A percentile compares a stretch with the other conserved stretches of the same genome.
These are phyloP conservation scores for Solanum tarijense DNA, from an alignment of 257 asterid species.

Conservation along the genomic window DNA sequence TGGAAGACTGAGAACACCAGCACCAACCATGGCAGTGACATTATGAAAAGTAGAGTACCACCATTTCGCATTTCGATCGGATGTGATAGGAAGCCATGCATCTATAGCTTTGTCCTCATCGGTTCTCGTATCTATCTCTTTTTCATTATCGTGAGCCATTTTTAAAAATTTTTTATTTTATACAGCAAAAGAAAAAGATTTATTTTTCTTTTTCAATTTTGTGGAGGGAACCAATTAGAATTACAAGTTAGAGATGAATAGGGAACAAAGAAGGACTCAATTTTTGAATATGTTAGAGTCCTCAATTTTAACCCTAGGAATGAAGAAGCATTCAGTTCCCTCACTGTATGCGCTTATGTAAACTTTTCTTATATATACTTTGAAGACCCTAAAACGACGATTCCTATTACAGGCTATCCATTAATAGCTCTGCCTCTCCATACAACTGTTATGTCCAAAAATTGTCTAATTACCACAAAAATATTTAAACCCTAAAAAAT, in stretches of 20 bases:
- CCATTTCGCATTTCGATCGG: constrained; percentile 57
- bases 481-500: background rate
- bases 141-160: background rate
- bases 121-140: background rate
- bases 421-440: background rate
- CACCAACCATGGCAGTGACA: constrained; percentile 47
- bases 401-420: background rate
- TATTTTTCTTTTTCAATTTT: background rate
- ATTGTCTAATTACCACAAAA: background rate
- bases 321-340: background rate
- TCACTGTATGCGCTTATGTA: background rate
- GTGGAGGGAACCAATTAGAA: background rate
- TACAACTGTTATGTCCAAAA: background rate
- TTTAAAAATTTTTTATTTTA: no score
- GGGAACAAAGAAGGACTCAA: constrained; percentile 1
- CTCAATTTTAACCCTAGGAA: background rate
- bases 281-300: background rate
- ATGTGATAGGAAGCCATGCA: constrained; percentile 63
- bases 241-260: background rate
- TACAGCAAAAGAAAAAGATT: background rate
- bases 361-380: background rate
- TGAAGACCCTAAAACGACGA: background rate
- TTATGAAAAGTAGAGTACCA: constrained; percentile 70
- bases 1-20: constrained; percentile 5
- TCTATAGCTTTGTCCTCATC: constrained; percentile 34